These are phyloP conservation scores for Ceratobasidium sp. DNA, from an alignment of 1,284 basidiomycete genomes.

Conservation along the genomic window DNA sequence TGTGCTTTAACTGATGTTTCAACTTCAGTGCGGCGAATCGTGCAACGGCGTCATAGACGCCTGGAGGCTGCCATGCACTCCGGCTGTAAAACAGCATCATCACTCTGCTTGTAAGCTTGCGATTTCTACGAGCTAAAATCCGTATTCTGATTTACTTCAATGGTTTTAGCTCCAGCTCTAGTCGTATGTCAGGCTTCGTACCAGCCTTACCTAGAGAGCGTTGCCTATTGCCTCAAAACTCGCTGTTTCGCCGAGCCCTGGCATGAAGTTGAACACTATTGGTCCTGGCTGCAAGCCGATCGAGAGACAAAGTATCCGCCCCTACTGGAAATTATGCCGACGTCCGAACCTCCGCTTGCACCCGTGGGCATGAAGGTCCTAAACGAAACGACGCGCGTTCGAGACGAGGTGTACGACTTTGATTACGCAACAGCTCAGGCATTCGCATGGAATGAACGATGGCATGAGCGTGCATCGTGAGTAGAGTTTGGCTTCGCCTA, in stretches of 20 bases:
- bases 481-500: not conserved
- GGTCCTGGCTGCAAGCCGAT: conserved; percentile 34
- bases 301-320: conserved; percentile 28
- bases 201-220: conserved; percentile 19
- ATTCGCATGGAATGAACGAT: conserved; percentile 29
- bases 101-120: not conserved
- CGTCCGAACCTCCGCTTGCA: conserved; percentile 33
- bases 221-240: conserved; percentile 37
- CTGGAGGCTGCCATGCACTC: conserved; percentile 26
- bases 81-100: conserved; percentile 23
- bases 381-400: conserved; percentile 29
- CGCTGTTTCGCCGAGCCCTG: conserved; percentile 13
- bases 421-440: conserved; percentile 27
- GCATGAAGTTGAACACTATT: conserved; percentile 29
- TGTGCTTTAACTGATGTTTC: too few species aligned
- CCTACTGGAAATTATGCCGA: conserved; percentile 16
- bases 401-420: conserved; percentile 23
- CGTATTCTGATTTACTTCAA: not conserved
- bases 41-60: conserved; percentile 39
- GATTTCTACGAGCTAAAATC: too few species aligned
- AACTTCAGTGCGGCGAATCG: conserved; percentile 36
- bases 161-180: not conserved
- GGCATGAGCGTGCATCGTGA: conserved; percentile 38
- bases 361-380: conserved; percentile 23
- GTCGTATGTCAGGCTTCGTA: conserved; percentile 22